These are phyloP conservation scores for Apocynum venetum DNA, from an alignment of 257 asterid species.

Conservation along the genomic window DNA sequence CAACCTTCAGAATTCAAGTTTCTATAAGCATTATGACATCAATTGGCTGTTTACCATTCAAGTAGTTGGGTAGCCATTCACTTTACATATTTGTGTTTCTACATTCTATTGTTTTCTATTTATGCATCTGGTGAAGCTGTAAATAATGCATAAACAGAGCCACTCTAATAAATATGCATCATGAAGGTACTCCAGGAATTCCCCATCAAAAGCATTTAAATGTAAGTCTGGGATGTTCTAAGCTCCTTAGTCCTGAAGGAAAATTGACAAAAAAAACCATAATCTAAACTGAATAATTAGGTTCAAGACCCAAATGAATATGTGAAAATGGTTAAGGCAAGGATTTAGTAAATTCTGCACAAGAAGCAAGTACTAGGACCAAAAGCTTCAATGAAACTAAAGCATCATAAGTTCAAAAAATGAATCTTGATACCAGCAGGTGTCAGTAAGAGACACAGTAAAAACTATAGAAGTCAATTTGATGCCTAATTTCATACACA, in stretches of 20 bases:
- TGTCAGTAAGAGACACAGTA: neutral
- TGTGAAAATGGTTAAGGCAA: neutral
- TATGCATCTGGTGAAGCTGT: no score
- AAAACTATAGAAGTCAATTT: neutral
- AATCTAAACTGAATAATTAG: neutral
- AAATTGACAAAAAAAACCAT: neutral
- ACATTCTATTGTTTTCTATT: no score
- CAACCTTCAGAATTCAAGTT: neutral
- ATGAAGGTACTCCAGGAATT: neutral
- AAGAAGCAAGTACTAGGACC: neutral
- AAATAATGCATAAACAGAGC: neutral
- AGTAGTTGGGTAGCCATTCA: no score
- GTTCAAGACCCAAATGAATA: neutral
- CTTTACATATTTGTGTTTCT: no score
- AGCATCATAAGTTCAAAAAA: neutral
- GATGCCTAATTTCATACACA: neutral
- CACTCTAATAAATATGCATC: neutral
- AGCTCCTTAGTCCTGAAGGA: neutral
- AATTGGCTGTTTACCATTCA: neutral
- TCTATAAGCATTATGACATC: neutral
- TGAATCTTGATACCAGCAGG: neutral
- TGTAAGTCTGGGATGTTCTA: neutral
- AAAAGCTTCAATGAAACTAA: neutral
- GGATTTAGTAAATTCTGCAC: neutral
- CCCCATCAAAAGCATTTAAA: neutral